Base-by-base conservation (phyloP, 169 alveolate genomes). In the Amoebophrya sp. region DNA sequence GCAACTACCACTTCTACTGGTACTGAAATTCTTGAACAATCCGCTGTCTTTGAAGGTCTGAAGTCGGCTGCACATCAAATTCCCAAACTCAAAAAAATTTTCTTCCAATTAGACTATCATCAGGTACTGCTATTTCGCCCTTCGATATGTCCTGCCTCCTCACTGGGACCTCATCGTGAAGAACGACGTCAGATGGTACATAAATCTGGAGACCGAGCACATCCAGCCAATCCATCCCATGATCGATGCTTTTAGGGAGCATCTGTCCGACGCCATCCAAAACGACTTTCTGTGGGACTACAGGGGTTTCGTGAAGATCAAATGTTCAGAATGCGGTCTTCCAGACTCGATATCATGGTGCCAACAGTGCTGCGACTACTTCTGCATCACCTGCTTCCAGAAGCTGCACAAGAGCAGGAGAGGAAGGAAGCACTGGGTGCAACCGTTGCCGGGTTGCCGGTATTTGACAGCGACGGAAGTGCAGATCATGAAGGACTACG, bases 231-330 rank as follows among this genome's bases (percentile, higher is more conserved):
- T 41, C 91, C 91, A 89, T 23, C 91, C 91, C n/a, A 89, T 89
- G 91, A 23, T 89, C 77, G 91, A 26, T 6, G 10, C 41, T 0
- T 89, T 89, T 76, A 1, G 65, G 36, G 91, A 89, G 91, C 91
- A 89, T 23, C 91, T 89, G 41, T 40, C 40, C 41, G 91, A 89
- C 76, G 39, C 77, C 91, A 89, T 89, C 40, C 77, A 40, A 3
- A 89, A 89, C 91, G 91, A 89, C 36, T 89, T 89, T 54, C 91
- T 89, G n/a, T 89, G 91, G 91, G 91, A 89, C 91, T 89, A 89
- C 38, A 54, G 91, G 29, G 91, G 91, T 40, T 89, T 89, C 76
- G 77, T 89, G 41, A 89, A 89, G 76, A 54, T 89, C 10, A 89
- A 89, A 76, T 89, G 91, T 38, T 40, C 77, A 10, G 91, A 89